Conservation (phyloP, 2,329 filamentous ascomycete genomes). For the Penicillium sp. region DNA sequence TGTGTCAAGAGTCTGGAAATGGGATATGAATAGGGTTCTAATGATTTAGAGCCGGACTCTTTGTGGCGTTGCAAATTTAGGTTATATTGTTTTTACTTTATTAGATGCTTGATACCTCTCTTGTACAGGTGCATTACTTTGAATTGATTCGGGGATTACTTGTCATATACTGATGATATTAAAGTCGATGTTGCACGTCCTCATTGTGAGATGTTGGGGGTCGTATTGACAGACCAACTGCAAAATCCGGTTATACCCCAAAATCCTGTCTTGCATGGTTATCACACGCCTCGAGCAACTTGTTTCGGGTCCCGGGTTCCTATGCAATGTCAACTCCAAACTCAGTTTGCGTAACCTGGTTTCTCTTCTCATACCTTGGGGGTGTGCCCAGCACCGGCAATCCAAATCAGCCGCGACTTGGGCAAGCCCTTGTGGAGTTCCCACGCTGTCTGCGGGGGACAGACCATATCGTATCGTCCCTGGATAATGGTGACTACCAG, state of each 20-base stretch:
- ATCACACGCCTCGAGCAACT: slow-evolving; percentile 16
- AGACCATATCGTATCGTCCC: slow-evolving; percentile 53
- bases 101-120: slow-evolving; percentile 26
- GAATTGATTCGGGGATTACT: not conserved
- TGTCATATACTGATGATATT: not conserved
- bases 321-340: not conserved
- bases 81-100: not conserved
- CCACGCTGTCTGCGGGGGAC: slow-evolving; percentile 50
- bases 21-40: not conserved
- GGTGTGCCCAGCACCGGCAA: slow-evolving; percentile 41
- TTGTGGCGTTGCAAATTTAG: not conserved
- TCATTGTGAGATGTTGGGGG: not conserved
- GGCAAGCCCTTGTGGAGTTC: slow-evolving; percentile 47
- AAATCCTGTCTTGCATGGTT: not conserved
- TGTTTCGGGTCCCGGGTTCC: slow-evolving; percentile 14
- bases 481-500: slow-evolving; percentile 45
- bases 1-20: not conserved
- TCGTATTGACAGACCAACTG: not conserved
- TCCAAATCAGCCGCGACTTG: slow-evolving; percentile 38
- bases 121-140: slow-evolving; percentile 11
- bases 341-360: not conserved
- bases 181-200: not conserved
- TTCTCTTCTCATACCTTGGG: slow-evolving; percentile 23
- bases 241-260: slow-evolving; percentile 34
- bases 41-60: not conserved